Conservation (phyloP, 306 rosid species). For the Fagus crenata region DNA sequence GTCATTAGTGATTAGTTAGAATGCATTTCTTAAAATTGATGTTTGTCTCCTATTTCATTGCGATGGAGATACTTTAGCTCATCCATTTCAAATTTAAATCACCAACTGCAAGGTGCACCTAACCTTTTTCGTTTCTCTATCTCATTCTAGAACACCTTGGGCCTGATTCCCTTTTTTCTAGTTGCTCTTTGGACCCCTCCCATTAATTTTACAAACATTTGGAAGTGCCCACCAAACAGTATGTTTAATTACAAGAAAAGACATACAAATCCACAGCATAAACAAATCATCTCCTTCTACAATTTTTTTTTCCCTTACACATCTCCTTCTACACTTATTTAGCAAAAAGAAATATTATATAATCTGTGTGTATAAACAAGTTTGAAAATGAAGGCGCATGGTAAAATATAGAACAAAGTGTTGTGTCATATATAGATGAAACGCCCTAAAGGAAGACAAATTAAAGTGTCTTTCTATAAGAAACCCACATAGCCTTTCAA, state of each 20-base stretch:
- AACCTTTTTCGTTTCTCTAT: background rate
- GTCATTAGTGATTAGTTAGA: background rate
- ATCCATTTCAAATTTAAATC: conserved; percentile 9
- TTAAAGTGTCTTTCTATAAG: too few relatives aligned
- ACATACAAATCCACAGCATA: too few relatives aligned
- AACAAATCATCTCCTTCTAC: background rate
- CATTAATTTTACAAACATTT: background rate
- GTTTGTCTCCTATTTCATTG: background rate
- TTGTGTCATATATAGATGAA: too few relatives aligned
- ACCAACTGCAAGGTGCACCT: background rate
- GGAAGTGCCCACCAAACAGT: background rate
- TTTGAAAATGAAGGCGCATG: too few relatives aligned
- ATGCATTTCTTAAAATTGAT: background rate
- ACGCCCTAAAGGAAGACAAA: background rate
- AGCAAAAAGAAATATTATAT: too few relatives aligned
- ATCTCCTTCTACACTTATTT: too few relatives aligned
- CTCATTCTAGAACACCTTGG: background rate
- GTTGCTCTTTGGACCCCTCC: background rate
- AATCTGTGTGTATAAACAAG: too few relatives aligned
- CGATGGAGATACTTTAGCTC: conserved; percentile 12
- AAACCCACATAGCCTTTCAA: background rate
- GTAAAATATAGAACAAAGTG: too few relatives aligned
- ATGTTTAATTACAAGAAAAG: background rate
- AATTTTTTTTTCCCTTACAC: too few relatives aligned
- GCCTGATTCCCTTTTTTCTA: background rate